Evolutionary conservation across 2,329 filamentous ascomycete species (phyloP), one percentile per base, ranked within the genome.

Genomic region (Aureobasidium subglaciale): DNA sequence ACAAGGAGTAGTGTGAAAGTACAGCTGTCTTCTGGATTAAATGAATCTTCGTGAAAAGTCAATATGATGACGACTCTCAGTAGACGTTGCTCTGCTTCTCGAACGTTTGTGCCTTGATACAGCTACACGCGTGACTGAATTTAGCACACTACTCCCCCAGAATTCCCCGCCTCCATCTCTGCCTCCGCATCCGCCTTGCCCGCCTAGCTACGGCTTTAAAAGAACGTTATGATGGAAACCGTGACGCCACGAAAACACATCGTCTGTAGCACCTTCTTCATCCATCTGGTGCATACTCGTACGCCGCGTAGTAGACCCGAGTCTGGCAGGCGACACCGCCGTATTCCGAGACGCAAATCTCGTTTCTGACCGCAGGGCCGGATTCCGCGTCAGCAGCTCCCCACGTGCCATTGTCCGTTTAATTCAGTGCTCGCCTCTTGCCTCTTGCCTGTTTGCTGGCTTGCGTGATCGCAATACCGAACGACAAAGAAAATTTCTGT

Each of bases 181-280:
- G n/a, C n/a, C n/a, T n/a, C n/a, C n/a, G n/a, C n/a, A n/a, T n/a
- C n/a, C n/a, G n/a, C n/a, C n/a, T 7, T 22, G 15, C 30, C 22
- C 48, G 48, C 48, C n/a, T 53, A 53, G 32, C 35, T 35, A 27
- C 48, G 48, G 48, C 48, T 53, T 53, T 53, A 34, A 22, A 49
- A 27, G 25, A 29, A 37, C 46, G 46, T 50, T 50, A 24, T 25
- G 32, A 35, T 48, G 24, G 30, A 48, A 48, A 29, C 5, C 15
- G 38, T 50, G 46, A 50, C 46, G 46, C 46, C 34, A 38, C 34
- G 20, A 37, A n/a, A 50, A 38, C 32, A 50, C n/a, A 34, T 34
- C 18, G 30, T 48, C 43, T 48, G 43, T 50, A 38, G 15, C 46
- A 50, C 34, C 46, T 29, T 50, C 46, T 38, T n/a, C n/a, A 16